These are phyloP conservation scores for Bretziella fagacearum DNA, from an alignment of 2,329 filamentous ascomycete genomes.

Conservation along the genomic window DNA sequence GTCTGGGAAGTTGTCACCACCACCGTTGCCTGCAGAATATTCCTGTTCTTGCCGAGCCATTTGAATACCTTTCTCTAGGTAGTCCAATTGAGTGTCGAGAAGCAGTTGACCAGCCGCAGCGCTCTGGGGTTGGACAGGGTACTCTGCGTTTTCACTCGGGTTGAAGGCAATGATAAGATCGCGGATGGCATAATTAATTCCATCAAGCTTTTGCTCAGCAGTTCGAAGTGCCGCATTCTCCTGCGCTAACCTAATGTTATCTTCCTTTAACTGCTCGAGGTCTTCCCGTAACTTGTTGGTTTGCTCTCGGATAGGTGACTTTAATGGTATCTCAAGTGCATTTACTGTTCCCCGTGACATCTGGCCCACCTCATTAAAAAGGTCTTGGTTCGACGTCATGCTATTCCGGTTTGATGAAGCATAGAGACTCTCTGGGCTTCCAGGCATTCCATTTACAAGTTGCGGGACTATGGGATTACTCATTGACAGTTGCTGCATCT, in stretches of 20 bases:
- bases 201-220: conserved; percentile 49
- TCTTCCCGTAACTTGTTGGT: conserved; percentile 33
- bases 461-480: conserved; percentile 21
- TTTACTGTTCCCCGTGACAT: conserved; percentile 25
- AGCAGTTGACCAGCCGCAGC: conserved; percentile 27
- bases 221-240: conserved; percentile 37
- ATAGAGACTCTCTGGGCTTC: conserved; percentile 62
- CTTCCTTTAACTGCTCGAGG: conserved; percentile 29
- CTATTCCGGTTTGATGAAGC: conserved; percentile 46
- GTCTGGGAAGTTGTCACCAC: not conserved
- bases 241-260: conserved; percentile 26
- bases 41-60: conserved; percentile 43
- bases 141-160: conserved; percentile 34
- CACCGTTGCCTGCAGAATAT: conserved; percentile 18
- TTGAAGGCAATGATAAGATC: conserved; percentile 49
- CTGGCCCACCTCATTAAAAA: conserved; percentile 48
- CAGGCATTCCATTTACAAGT: conserved; percentile 43
- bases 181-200: conserved; percentile 48
- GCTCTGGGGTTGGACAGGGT: conserved; percentile 19
- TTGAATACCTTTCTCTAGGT: conserved; percentile 49
- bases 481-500: conserved; percentile 17
- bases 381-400: conserved; percentile 39
- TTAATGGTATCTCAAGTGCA: conserved; percentile 39
- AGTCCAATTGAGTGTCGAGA: conserved; percentile 45
- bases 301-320: conserved; percentile 39